phyloP scores from a whole-genome alignment of 495 filamentous ascomycete species.

The Tirmania nivea region DNA sequence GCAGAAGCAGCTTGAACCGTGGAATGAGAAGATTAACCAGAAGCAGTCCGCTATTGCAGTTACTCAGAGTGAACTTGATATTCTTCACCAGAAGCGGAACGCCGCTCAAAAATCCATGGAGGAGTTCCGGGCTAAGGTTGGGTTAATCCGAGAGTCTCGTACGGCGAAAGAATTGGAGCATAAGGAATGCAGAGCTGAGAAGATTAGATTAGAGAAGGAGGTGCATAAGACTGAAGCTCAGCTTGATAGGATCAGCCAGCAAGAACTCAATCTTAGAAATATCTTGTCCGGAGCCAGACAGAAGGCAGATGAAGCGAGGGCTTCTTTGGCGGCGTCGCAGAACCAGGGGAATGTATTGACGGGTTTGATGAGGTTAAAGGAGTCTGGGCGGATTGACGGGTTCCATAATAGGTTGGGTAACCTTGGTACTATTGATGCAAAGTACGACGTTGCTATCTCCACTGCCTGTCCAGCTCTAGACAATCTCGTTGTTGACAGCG shows the following conservation, averaged over 20 bases:
- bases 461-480: constrained; percentile 81
- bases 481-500: constrained; percentile 87
- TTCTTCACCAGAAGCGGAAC: constrained; percentile 69
- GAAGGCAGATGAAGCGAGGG: constrained; percentile 84
- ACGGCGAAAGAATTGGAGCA: constrained; percentile 50
- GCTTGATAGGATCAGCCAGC: constrained; percentile 43
- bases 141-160: constrained; percentile 44
- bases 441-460: constrained; percentile 90
- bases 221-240: constrained; percentile 45
- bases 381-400: constrained; percentile 86
- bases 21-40: constrained; percentile 89
- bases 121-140: constrained; percentile 64
- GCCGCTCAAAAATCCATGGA: constrained; percentile 62
- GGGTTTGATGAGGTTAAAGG: constrained; percentile 80
- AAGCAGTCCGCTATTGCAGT: constrained; percentile 87
- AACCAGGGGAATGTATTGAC: constrained; percentile 82
- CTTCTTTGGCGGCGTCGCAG: constrained; percentile 68
- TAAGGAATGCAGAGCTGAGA: constrained; percentile 50
- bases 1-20: constrained; percentile 87
- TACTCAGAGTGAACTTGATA: constrained; percentile 80
- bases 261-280: constrained; percentile 58
- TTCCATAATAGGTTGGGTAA: constrained; percentile 93
- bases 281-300: constrained; percentile 73
- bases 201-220: constrained; percentile 50
- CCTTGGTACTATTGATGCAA: constrained; percentile 81